Conservation (phyloP, 1,139 yeast genomes). For the Blastobotrys malaysiensis region DNA sequence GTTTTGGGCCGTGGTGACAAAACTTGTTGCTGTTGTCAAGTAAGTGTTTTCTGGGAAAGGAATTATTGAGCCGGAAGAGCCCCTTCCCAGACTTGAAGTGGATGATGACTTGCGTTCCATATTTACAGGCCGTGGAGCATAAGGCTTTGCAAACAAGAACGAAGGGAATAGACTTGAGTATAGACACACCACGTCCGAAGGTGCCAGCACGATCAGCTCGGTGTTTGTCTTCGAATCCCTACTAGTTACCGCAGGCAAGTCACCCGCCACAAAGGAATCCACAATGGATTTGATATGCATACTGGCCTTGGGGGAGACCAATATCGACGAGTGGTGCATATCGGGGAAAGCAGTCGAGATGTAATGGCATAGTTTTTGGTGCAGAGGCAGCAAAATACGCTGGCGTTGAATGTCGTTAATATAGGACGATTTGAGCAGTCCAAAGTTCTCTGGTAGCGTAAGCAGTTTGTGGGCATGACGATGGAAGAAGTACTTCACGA, state of each 20-base stretch:
- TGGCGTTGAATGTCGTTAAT: constrained; percentile 26
- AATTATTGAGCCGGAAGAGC: not conserved
- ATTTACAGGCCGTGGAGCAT: constrained; percentile 4
- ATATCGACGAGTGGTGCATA: not conserved
- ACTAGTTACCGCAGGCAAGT: not conserved
- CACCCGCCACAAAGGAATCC: constrained; percentile 7
- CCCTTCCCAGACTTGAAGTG: not conserved
- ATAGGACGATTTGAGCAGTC: constrained; percentile 23
- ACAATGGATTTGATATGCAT: constrained; percentile 15
- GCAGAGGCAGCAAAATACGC: constrained; percentile 21
- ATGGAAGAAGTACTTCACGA: constrained; percentile 25
- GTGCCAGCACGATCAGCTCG: constrained; percentile 29
- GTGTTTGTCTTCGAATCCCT: not conserved
- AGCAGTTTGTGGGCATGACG: constrained; percentile 20
- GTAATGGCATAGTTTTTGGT: constrained; percentile 14
- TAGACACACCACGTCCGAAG: constrained; percentile 30
- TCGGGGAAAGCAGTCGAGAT: constrained; percentile 5
- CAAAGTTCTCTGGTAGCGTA: constrained; percentile 25
- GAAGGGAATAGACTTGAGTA: constrained; percentile 30
- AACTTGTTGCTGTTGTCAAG: constrained; percentile 8
- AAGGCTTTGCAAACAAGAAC: constrained; percentile 5
- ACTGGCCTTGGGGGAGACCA: not conserved
- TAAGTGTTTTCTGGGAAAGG: not conserved
- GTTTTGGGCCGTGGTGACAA: not conserved
- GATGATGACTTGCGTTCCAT: constrained; percentile 2